Conservation (phyloP, 2,329 filamentous ascomycete species). For the Cladosporium velox region DNA sequence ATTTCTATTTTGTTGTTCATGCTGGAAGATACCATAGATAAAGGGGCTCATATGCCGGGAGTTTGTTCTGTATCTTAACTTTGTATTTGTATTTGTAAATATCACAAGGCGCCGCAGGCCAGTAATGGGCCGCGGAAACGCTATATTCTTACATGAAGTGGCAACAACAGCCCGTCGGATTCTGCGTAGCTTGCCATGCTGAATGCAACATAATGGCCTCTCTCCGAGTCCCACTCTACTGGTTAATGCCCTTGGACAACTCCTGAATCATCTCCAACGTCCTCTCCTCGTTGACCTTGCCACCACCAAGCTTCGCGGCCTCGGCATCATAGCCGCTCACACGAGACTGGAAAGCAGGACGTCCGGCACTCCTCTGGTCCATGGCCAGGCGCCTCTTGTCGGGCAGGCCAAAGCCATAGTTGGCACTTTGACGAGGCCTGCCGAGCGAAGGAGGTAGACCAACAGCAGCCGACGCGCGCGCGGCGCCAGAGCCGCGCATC, state of each 20-base stretch:
- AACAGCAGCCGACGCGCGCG: conserved; percentile 5
- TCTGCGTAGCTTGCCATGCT: background rate
- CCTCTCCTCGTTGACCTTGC: background rate
- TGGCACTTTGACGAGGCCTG: conserved; percentile 25
- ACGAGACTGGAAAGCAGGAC: conserved; percentile 17
- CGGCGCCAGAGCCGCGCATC: conserved; percentile 13
- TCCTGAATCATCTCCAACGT: conserved; percentile 13
- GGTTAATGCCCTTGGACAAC: conserved; percentile 3
- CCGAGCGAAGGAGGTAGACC: conserved; percentile 22
- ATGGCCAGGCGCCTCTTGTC: conserved; percentile 24
- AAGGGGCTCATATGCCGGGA: background rate
- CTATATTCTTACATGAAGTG: conserved; percentile 5
- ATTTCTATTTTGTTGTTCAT: background rate
- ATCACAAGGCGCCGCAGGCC: background rate
- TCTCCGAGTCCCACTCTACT: background rate
- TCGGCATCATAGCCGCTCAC: conserved; percentile 32
- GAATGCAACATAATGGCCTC: background rate
- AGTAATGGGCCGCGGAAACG: background rate
- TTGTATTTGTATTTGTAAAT: conserved; percentile 8
- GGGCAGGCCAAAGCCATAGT: conserved; percentile 33
- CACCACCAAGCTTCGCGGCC: background rate
- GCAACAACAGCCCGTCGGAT: background rate
- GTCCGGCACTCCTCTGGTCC: background rate
- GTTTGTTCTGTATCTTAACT: background rate
- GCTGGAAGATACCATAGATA: background rate